Percentiles rank a stretch among this genome's conserved stretches.
phyloP scores from a whole-genome alignment of 163 green algal genomes.

The Scenedesmus sp. region DNA sequence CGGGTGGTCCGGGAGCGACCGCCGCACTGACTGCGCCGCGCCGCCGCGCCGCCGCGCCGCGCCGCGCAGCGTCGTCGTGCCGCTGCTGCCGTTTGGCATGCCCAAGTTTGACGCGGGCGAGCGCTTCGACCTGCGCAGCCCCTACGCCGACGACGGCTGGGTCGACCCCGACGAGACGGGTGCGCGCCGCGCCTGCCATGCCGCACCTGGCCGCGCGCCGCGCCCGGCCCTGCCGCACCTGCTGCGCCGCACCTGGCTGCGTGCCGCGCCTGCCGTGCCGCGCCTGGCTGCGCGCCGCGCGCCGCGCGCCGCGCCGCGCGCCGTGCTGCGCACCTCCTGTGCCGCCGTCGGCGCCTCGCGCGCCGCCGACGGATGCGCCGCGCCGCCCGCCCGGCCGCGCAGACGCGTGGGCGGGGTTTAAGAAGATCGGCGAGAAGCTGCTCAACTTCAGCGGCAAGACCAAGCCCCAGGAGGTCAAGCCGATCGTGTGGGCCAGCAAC shows the following conservation, averaged over 20 bases:
- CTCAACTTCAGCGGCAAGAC: slow-evolving; percentile 59
- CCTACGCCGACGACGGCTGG: slow-evolving; percentile 79
- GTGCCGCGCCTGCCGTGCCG: too few relatives aligned
- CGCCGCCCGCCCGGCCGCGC: neutral
- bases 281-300: too few relatives aligned
- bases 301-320: too few relatives aligned
- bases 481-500: slow-evolving; percentile 61
- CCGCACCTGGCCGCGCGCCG: too few relatives aligned
- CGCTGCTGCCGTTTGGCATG: slow-evolving; percentile 77
- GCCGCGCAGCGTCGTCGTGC: slow-evolving; percentile 75
- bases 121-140: slow-evolving; percentile 77
- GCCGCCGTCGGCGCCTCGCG: slow-evolving; percentile 66
- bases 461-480: slow-evolving; percentile 47
- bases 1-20: too few relatives aligned
- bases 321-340: too few relatives aligned
- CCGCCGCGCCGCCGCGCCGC: too few relatives aligned
- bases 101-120: slow-evolving; percentile 82
- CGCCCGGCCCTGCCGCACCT: too few relatives aligned
- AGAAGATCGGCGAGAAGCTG: slow-evolving; percentile 63
- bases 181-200: neutral
- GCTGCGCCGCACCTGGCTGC: neutral
- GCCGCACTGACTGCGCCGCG: too few relatives aligned
- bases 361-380: slow-evolving; percentile 74
- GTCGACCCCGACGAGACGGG: slow-evolving; percentile 54
- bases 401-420: slow-evolving; percentile 54